Conservation (phyloP, 2,329 filamentous ascomycete genomes). For the Claviceps fusiformis region DNA sequence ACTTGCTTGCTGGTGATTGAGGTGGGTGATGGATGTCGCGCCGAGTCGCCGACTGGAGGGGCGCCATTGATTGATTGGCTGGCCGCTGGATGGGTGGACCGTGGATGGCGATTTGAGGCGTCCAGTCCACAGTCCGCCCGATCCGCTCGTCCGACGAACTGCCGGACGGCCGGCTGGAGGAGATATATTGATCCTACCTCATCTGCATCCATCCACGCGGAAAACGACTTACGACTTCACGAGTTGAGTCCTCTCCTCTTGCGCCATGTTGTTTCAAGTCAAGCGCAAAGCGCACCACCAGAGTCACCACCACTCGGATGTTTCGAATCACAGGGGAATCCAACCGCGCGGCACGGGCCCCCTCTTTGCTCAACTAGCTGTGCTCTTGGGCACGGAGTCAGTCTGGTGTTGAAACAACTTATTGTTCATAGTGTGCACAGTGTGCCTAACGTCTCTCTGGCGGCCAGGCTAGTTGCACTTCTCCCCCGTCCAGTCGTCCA, state of each 20-base stretch:
- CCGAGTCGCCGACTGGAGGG: neutral
- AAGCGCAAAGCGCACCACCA: neutral
- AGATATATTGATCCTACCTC: too few species aligned
- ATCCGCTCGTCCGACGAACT: neutral
- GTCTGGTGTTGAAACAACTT: neutral
- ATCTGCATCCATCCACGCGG: too few species aligned
- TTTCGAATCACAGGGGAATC: slow-evolving; percentile 2
- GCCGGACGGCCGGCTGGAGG: too few species aligned
- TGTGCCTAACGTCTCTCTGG: neutral
- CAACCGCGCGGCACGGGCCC: too few species aligned
- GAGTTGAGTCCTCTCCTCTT: too few species aligned
- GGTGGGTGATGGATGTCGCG: neutral
- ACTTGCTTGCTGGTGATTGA: neutral
- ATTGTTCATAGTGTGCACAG: neutral
- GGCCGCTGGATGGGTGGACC: too few species aligned
- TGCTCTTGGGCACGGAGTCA: neutral
- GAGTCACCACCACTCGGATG: neutral
- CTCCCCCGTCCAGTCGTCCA: neutral
- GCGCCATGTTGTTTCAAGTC: slow-evolving; percentile 1
- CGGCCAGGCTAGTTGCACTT: neutral
- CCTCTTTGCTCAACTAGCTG: neutral
- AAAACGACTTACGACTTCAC: too few species aligned
- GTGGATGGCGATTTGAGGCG: neutral
- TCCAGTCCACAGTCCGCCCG: too few species aligned
- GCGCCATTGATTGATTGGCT: neutral